A percentile compares a stretch with the other conserved stretches of the same genome.
These are phyloP conservation scores for Pseudonitzschia delicatissima DNA, from an alignment of 108 stramenopile species.

Conservation along the genomic window DNA sequence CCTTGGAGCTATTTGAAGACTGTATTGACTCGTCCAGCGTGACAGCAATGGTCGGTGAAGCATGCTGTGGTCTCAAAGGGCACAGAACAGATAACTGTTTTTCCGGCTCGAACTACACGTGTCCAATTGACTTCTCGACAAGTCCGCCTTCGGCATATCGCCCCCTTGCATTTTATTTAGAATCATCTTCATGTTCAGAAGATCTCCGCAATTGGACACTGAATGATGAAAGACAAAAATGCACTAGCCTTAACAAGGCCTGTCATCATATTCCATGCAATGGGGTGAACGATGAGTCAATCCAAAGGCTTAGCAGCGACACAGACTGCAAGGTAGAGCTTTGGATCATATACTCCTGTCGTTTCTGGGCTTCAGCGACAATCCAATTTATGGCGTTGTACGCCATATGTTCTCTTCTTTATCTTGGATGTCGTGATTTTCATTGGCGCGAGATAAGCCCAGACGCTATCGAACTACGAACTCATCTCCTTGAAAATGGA, in stretches of 20 bases:
- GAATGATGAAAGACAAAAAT: slow-evolving; percentile 24
- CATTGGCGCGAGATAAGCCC: slow-evolving; percentile 40
- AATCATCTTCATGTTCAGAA: background rate
- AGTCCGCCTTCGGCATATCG: slow-evolving; percentile 11
- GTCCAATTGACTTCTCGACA: slow-evolving; percentile 29
- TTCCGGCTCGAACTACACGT: slow-evolving; percentile 4
- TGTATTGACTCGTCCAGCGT: slow-evolving; percentile 20
- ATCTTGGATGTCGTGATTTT: slow-evolving; percentile 29
- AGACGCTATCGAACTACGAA: slow-evolving; percentile 22
- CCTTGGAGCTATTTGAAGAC: slow-evolving; percentile 7
- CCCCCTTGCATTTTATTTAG: slow-evolving; percentile 8
- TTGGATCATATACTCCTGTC: slow-evolving; percentile 25
- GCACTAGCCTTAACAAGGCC: slow-evolving; percentile 6
- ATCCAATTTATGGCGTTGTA: slow-evolving; percentile 27
- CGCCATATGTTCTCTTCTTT: slow-evolving; percentile 29
- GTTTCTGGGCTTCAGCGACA: slow-evolving; percentile 19
- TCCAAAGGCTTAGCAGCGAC: slow-evolving; percentile 21
- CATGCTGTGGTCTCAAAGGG: slow-evolving; percentile 46
- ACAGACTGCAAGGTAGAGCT: slow-evolving; percentile 39
- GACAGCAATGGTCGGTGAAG: slow-evolving; percentile 4
- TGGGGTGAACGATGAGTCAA: slow-evolving; percentile 27
- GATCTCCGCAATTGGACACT: background rate
- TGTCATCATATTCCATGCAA: slow-evolving; percentile 29
- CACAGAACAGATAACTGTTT: slow-evolving; percentile 7
- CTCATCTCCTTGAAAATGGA: slow-evolving; percentile 33